Evolutionary conservation across 306 rosid genomes (phyloP), one percentile per base, ranked within the genome.

Genomic region (Canavalia ensiformis): DNA sequence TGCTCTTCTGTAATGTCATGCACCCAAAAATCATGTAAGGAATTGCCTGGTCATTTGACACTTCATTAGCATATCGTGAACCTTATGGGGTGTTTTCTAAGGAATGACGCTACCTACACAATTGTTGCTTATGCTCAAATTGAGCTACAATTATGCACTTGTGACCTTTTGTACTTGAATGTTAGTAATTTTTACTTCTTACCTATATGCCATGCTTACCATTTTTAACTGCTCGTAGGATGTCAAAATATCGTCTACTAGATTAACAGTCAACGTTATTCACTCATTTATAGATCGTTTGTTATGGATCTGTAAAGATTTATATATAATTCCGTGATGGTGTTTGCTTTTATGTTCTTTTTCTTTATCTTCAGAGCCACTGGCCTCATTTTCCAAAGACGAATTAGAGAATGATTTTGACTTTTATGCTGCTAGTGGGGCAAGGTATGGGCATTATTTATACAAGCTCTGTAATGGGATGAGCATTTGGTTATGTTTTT

Each of bases 401-500:
- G 88, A 46, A 41, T 25, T 86, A 11, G 93, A 90, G 60, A 72
- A 81, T 72, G 91, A 88, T 70, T 73, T 42, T 78, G 90, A 89
- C 65, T 75, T 85, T 70, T 68, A 41, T 46, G 62, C 54, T 82
- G 75, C 84, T 73, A 81, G 68, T 45, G 42, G 81, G 77, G 73
- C 83, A 86, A 89, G 99, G 99, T 92, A 89, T 11, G 84, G 54
- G 39, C 72, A 77, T 6, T 67, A 58, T 66, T 71, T 51, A 41
- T 47, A 70, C 82, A 68, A 12, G 37, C 71, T 68, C 35, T 65
- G 37, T 70, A 47, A 58, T 41, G 50, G 35, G 68, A 55, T 68
- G 63, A 70, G 42, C 65, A 60, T 74, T 29, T 74, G 28, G 80
- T 81, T 47, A 77, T 69, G 69, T 68, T 81, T 77, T 79, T 76